Evolutionary conservation across 352 stramenopile species (phyloP), one percentile per base, ranked within the genome.

Genomic region (Phytophthora sojae): DNA sequence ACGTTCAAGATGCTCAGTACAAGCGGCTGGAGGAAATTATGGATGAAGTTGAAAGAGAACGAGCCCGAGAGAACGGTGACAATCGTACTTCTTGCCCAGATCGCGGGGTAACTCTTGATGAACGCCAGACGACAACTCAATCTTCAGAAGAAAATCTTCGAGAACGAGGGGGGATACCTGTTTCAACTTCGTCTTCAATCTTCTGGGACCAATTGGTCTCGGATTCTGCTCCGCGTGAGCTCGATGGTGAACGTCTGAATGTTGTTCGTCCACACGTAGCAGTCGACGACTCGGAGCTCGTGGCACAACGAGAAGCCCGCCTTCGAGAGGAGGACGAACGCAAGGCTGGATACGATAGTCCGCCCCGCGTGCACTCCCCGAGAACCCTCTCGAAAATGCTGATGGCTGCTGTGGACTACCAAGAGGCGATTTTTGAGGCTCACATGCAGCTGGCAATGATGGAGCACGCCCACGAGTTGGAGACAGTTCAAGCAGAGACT

Each of bases 361-460:
- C 74, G 2, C 54, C 72, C 7, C 44, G 75, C 0, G 37, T 81
- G 11, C 66, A 88, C 51, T 92, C 86, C 0, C 83, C 86, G 1
- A 73, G 65, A 17, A 76, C 83, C 2, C 78, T 94, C 0, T 80
- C 85, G 0, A 82, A 74, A 32, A 72, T 61, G 11, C 49, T 94
- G 29, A 66, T 94, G 6, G 85, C 85, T 6, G 85, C 85, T 32
- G 80, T 94, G 1, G 86, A 89, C 51, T 92, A 88, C 37, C 83
- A 91, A 56, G 86, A 94, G 61, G 72, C 81, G 1, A 81, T 94
- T 26, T 74, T 85, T 25, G 81, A 91, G 2, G 86, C 86, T 0
- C 85, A 92, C 23, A 52, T 90, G 17, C 83, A 92, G 44, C 37
- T 92, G 9, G 66, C 76, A 0, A 75, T 82, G 60, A 86, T 94